Percentiles rank a stretch among this genome's conserved stretches.
Evolutionary conservation across 2,329 filamentous ascomycete genomes (phyloP).

Genomic region (Beauveria varroae): DNA sequence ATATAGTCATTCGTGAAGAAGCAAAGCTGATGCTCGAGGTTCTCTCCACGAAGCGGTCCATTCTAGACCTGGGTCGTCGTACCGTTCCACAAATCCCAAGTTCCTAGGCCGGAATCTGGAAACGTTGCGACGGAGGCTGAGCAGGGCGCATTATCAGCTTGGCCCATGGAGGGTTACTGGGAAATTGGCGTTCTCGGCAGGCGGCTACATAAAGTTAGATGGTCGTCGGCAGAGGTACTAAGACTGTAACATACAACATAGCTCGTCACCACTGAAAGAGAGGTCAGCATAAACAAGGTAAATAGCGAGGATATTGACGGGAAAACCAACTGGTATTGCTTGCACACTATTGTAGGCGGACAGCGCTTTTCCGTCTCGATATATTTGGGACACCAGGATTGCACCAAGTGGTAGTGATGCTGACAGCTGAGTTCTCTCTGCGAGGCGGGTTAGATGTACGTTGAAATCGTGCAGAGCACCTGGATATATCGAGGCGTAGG

Average conservation of each 20-base stretch:
- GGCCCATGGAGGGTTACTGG: slow-evolving; percentile 30
- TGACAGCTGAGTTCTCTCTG: slow-evolving; percentile 46
- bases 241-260: slow-evolving; percentile 31
- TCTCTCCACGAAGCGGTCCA: neutral
- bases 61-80: neutral
- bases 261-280: slow-evolving; percentile 32
- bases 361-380: slow-evolving; percentile 37
- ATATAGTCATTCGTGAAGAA: slow-evolving; percentile 8
- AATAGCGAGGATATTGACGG: neutral
- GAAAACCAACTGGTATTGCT: slow-evolving; percentile 35
- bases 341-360: slow-evolving; percentile 35
- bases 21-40: slow-evolving; percentile 5
- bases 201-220: slow-evolving; percentile 22
- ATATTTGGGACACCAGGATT: slow-evolving; percentile 39
- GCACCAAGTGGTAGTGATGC: slow-evolving; percentile 41
- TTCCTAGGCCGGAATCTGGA: slow-evolving; percentile 12
- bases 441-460: neutral
- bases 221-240: slow-evolving; percentile 16
- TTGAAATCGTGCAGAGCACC: neutral
- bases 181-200: slow-evolving; percentile 32
- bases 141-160: slow-evolving; percentile 29
- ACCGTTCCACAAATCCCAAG: slow-evolving; percentile 1
- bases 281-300: slow-evolving; percentile 17
- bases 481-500: neutral
- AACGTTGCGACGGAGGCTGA: slow-evolving; percentile 18